Conservation (phyloP, 768 basidiomycete genomes). For the Sarcodon aspratus region DNA sequence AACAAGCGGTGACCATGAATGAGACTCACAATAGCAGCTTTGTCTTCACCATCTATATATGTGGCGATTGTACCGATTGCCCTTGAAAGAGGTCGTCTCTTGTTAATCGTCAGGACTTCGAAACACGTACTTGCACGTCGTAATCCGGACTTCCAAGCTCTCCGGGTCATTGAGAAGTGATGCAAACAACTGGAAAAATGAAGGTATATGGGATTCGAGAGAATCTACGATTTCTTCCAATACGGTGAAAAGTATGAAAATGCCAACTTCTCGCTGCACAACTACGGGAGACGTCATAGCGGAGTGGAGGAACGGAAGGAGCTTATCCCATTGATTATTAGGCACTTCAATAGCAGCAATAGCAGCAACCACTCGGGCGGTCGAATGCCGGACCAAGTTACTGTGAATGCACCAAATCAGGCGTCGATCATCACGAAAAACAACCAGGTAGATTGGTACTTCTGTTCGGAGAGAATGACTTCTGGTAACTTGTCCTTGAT, state of each 20-base stretch:
- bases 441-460: constrained; percentile 34
- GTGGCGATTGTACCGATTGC: constrained; percentile 90
- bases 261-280: constrained; percentile 82
- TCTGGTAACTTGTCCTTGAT: constrained; percentile 81
- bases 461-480: constrained; percentile 64
- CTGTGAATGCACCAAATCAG: constrained; percentile 28
- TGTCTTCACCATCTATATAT: constrained; percentile 84
- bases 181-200: constrained; percentile 73
- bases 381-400: constrained; percentile 84
- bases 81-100: constrained; percentile 22
- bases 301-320: constrained; percentile 79
- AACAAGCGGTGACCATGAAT: constrained; percentile 14
- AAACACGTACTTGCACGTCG: constrained; percentile 58
- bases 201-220: constrained; percentile 65
- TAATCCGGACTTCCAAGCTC: constrained; percentile 83
- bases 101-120: neutral
- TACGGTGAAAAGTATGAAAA: constrained; percentile 83
- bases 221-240: constrained; percentile 87
- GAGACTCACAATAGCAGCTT: constrained; percentile 70
- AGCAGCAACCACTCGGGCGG: constrained; percentile 86
- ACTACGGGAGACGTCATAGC: constrained; percentile 59
- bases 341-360: constrained; percentile 86
- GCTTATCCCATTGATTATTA: constrained; percentile 68
- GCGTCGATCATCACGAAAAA: constrained; percentile 5
- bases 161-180: constrained; percentile 69